Percentiles rank a stretch among this genome's conserved stretches.
These are phyloP conservation scores for Silene noctiflora DNA, from an alignment of 179 eudicot genomes.

Conservation along the genomic window DNA sequence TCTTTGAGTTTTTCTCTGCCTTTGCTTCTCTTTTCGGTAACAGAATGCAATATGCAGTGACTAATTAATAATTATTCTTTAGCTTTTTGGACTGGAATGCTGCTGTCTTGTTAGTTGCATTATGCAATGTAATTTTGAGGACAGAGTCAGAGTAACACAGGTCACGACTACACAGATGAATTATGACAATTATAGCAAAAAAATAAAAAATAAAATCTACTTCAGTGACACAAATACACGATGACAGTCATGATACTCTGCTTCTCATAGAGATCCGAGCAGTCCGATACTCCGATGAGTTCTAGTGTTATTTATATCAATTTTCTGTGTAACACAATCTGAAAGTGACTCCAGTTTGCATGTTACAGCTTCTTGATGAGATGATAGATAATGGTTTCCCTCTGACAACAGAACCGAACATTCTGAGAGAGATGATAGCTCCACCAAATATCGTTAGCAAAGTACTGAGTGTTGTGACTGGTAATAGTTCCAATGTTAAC, in stretches of 20 bases:
- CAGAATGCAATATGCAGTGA: constrained; percentile 6
- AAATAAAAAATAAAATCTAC: too few relatives aligned
- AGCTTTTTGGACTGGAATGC: not conserved
- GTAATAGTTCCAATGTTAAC: constrained; percentile 81
- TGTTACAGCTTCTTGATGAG: constrained; percentile 88
- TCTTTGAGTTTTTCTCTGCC: not conserved
- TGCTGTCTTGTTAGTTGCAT: not conserved
- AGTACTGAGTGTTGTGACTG: constrained; percentile 90
- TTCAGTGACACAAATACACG: too few relatives aligned
- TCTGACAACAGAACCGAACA: constrained; percentile 90
- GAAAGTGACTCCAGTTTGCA: constrained; percentile 28
- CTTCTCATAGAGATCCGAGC: too few relatives aligned
- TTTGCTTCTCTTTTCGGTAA: not conserved
- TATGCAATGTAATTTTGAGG: not conserved
- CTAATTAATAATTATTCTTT: not conserved
- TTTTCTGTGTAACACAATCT: constrained; percentile 10
- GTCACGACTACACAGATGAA: too few relatives aligned
- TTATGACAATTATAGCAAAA: too few relatives aligned
- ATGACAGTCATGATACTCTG: too few relatives aligned
- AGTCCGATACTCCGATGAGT: too few relatives aligned
- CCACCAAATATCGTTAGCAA: constrained; percentile 89
- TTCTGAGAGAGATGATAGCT: constrained; percentile 89
- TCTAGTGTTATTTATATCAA: not conserved
- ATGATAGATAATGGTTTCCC: constrained; percentile 99
- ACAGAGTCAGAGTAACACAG: too few relatives aligned